Evolutionary conservation across 768 basidiomycete genomes (phyloP).

Genomic region (Kondoa malvinella): DNA sequence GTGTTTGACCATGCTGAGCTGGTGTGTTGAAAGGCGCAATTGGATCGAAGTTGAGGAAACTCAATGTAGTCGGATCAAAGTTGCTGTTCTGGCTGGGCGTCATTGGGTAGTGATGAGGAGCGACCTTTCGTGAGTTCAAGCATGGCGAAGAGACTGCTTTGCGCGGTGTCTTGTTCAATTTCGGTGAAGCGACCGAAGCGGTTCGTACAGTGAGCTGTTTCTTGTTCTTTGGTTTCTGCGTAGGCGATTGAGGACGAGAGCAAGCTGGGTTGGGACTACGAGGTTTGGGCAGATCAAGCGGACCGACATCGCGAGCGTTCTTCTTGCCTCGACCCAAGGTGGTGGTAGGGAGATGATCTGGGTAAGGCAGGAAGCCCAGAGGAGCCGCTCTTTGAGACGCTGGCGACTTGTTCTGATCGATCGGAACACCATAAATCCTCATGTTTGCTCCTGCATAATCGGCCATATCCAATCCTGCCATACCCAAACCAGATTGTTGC

Average conservation of each 20-base stretch:
- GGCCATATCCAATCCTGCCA: slow-evolving; percentile 19
- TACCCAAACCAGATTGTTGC: slow-evolving; percentile 15
- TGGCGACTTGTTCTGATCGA: neutral
- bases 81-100: slow-evolving; percentile 15
- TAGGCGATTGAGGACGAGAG: neutral
- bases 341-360: slow-evolving; percentile 23
- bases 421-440: slow-evolving; percentile 18
- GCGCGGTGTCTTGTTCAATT: slow-evolving; percentile 19
- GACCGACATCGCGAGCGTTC: slow-evolving; percentile 16
- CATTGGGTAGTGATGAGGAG: slow-evolving; percentile 15
- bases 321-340: slow-evolving; percentile 20
- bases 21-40: slow-evolving; percentile 19
- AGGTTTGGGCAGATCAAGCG: slow-evolving; percentile 1
- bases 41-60: slow-evolving; percentile 10
- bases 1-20: slow-evolving; percentile 1
- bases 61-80: neutral
- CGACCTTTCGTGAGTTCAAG: slow-evolving; percentile 2
- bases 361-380: slow-evolving; percentile 22
- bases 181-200: slow-evolving; percentile 1
- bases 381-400: neutral
- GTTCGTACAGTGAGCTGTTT: slow-evolving; percentile 16
- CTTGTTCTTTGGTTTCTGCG: slow-evolving; percentile 8
- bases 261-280: neutral
- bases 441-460: slow-evolving; percentile 20
- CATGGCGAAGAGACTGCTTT: slow-evolving; percentile 13